phyloP scores from a whole-genome alignment of 2,329 filamentous ascomycete genomes.

The Tolypocladium nubicola region DNA sequence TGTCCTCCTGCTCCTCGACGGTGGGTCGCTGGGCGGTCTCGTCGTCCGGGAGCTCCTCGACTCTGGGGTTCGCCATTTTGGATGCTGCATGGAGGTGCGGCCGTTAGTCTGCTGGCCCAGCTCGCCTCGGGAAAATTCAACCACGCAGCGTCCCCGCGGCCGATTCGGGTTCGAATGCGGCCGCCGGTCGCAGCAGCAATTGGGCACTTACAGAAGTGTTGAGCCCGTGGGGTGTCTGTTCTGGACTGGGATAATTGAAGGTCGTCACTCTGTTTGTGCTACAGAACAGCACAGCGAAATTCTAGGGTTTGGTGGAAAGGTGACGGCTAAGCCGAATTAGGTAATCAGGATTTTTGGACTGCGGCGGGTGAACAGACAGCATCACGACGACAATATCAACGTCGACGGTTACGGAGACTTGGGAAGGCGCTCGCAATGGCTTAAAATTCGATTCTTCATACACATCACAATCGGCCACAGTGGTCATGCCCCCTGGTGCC shows the following conservation, averaged over 20 bases:
- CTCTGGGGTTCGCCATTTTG: conserved; percentile 92
- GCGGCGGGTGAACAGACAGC: neutral
- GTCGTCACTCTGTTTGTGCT: conserved; percentile 26
- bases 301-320: conserved; percentile 33
- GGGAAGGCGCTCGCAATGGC: neutral
- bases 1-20: conserved; percentile 64
- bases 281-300: conserved; percentile 27
- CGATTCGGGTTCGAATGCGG: neutral
- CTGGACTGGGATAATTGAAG: conserved; percentile 18
- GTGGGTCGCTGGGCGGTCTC: conserved; percentile 67
- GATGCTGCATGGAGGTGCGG: conserved; percentile 7
- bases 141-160: neutral
- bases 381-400: neutral
- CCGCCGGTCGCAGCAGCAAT: conserved; percentile 5
- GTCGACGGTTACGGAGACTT: neutral
- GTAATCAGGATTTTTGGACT: conserved; percentile 20
- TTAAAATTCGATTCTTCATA: neutral
- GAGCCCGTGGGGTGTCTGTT: conserved; percentile 21
- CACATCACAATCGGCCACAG: neutral
- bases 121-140: conserved; percentile 1
- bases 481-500: conserved; percentile 10
- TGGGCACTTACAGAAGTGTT: conserved; percentile 24
- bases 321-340: conserved; percentile 27
- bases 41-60: conserved; percentile 95
- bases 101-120: conserved; percentile 1